phyloP scores from a whole-genome alignment of 495 filamentous ascomycete species.

The Monascus purpureus region DNA sequence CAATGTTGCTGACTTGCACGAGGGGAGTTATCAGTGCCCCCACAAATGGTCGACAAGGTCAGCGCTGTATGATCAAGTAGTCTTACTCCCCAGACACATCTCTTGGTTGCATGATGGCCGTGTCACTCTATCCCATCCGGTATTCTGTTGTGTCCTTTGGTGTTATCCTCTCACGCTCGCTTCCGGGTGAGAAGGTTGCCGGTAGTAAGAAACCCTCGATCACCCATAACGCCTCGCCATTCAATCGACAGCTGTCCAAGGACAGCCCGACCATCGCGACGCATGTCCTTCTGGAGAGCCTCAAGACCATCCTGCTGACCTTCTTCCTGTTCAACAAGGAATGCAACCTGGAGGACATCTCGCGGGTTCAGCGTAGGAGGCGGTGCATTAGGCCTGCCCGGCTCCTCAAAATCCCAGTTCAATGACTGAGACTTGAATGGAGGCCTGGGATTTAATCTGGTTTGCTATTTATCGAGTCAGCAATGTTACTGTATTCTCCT shows the following conservation, averaged over 20 bases:
- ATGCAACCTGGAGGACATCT: slow-evolving; percentile 86
- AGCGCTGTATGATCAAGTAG: too few species aligned
- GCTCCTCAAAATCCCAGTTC: slow-evolving; percentile 38
- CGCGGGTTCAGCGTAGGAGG: slow-evolving; percentile 63
- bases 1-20: too few species aligned
- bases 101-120: too few species aligned
- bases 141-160: too few species aligned
- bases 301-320: slow-evolving; percentile 34
- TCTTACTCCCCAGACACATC: too few species aligned
- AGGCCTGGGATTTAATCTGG: slow-evolving; percentile 36
- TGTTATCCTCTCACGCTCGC: slow-evolving; percentile 26
- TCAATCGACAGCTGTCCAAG: slow-evolving; percentile 75
- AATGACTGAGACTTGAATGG: slow-evolving; percentile 43
- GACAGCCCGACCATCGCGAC: slow-evolving; percentile 45
- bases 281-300: slow-evolving; percentile 31
- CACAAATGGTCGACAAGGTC: too few species aligned
- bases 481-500: too few species aligned
- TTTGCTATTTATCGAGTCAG: slow-evolving; percentile 22
- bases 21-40: too few species aligned
- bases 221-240: slow-evolving; percentile 85
- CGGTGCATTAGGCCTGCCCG: slow-evolving; percentile 13
- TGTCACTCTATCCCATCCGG: too few species aligned
- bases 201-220: slow-evolving; percentile 73
- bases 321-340: slow-evolving; percentile 59
- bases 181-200: slow-evolving; percentile 60